Base-by-base conservation (phyloP, 108 stramenopile species). In the Cyclotella atomus region DNA sequence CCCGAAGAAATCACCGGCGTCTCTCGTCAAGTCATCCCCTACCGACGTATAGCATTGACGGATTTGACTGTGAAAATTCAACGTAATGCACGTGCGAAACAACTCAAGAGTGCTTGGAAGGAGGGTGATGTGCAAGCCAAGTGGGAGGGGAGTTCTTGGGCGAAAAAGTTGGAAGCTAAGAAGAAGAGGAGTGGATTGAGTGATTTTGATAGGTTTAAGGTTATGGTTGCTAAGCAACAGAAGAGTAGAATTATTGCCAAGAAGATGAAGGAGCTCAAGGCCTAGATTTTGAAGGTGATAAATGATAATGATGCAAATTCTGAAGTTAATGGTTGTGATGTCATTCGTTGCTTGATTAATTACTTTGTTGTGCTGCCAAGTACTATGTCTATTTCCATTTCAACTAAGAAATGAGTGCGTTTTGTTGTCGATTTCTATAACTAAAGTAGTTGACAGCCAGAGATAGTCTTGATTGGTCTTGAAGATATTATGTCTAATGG, bases 161-260 rank as follows among this genome's bases (percentile, higher is more conserved):
- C 97, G 71, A 97, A 97, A 91, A 98, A 98, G 89, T 75, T 97
- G 55, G 85, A 80, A 2, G 65, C 87, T 50, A 97, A 96, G 94
- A 88, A 83, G 72, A 92, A 81, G 79, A 89, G 97, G 70, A 89
- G 90, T 32, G 60, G 45, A 49, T 82, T 98, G 44, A 83, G 66
- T 28, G 99, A 99, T 82, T 98, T 99, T 79, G 97, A 97, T 71
- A 89, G 99, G 76, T 99, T 99, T 91, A 97, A 99, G 95, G 95
- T 96, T 27, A 95, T 96, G 94, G 89, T 97, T 70, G 97, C 96
- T 41, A 87, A 89, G 81, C 95, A 98, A 89, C 93, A 96, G 78
- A 95, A 93, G 91, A 77, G 82, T 70, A 86, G 82, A 70, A 92
- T 95, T 59, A 93, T 98, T 71, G 87, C 86, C 70, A 88, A 91